Percentiles rank a stretch among this genome's conserved stretches.
Evolutionary conservation across 306 rosid genomes (phyloP).

Genomic region (Vicia sativa): DNA sequence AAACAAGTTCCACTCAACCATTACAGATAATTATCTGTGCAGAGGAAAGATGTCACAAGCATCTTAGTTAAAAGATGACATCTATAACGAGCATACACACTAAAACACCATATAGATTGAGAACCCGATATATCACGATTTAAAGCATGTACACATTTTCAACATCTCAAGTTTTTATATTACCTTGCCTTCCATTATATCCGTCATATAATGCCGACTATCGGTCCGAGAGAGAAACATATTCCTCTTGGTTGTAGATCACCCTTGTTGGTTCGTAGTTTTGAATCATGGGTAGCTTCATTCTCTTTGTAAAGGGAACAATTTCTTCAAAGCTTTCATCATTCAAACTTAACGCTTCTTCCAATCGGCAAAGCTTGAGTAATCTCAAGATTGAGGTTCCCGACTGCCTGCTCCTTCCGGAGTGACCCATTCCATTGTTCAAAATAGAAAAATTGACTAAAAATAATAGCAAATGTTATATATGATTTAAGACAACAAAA

Average conservation of each 20-base stretch:
- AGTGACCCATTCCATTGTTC: constrained; percentile 45
- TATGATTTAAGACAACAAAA: too few relatives aligned
- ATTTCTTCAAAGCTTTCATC: constrained; percentile 61
- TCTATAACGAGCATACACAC: constrained; percentile 8
- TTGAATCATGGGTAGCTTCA: constrained; percentile 46
- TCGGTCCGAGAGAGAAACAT: constrained; percentile 50
- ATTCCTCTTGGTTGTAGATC: constrained; percentile 51
- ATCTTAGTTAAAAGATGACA: background rate
- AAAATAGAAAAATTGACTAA: too few relatives aligned
- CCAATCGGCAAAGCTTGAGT: constrained; percentile 71
- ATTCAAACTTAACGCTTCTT: constrained; percentile 85
- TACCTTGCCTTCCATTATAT: constrained; percentile 61
- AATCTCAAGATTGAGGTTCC: constrained; percentile 53
- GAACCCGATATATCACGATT: constrained; percentile 16
- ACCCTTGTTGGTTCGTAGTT: constrained; percentile 42
- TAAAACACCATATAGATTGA: constrained; percentile 5
- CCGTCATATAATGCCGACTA: constrained; percentile 47
- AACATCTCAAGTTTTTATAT: constrained; percentile 34
- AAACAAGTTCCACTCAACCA: constrained; percentile 29
- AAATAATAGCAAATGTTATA: too few relatives aligned
- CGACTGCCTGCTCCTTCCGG: constrained; percentile 51
- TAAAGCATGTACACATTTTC: constrained; percentile 23
- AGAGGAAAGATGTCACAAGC: constrained; percentile 5
- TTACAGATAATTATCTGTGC: background rate
- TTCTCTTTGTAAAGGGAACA: constrained; percentile 36